Conservation (phyloP, 169 alveolate genomes). For the Perkinsus marinus region DNA sequence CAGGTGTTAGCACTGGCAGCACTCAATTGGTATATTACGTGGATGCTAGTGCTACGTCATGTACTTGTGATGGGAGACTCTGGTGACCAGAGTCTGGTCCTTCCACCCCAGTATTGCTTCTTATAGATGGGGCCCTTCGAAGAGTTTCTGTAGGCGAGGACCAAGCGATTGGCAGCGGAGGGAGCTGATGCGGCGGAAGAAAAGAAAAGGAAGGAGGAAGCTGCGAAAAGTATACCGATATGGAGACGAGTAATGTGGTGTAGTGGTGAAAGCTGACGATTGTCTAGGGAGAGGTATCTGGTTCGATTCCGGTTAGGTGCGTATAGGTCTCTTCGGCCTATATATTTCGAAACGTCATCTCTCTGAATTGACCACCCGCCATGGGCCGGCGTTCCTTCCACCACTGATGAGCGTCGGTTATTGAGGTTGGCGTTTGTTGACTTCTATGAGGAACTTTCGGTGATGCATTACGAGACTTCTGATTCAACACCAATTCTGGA, state of each 20-base stretch:
- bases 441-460: neutral
- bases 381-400: neutral
- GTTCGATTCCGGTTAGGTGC: neutral
- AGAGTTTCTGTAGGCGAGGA: neutral
- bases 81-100: too few relatives aligned
- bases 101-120: neutral
- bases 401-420: neutral
- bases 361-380: neutral
- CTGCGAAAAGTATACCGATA: neutral
- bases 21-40: neutral
- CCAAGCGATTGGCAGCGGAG: neutral
- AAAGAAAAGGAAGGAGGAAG: neutral
- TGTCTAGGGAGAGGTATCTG: neutral
- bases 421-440: neutral
- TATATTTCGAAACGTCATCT: neutral
- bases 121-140: neutral
- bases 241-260: neutral
- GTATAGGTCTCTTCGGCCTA: neutral
- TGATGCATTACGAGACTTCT: neutral
- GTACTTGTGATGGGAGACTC: neutral
- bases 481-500: neutral
- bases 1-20: neutral
- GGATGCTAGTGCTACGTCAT: neutral
- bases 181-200: neutral
- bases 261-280: neutral